These are phyloP conservation scores for Penicillium malachiteum DNA, from an alignment of 495 filamentous ascomycete genomes.

Conservation along the genomic window DNA sequence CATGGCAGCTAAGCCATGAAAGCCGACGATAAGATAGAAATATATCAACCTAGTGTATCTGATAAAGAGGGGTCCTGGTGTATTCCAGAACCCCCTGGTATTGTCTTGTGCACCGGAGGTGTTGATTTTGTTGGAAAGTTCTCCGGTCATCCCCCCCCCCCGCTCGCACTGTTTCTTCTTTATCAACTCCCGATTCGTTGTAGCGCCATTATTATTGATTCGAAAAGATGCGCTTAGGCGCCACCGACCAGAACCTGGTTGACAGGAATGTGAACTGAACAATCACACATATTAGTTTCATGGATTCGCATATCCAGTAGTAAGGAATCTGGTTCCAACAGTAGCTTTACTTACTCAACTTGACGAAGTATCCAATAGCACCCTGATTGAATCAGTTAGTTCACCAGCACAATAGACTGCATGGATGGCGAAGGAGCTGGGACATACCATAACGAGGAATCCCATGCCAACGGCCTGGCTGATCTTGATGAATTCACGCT, in stretches of 20 bases:
- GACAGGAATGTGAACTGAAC: conserved; percentile 72
- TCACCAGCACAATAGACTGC: neutral
- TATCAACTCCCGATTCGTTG: neutral
- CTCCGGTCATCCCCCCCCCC: neutral
- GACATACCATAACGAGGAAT: conserved; percentile 77
- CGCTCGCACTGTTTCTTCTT: neutral
- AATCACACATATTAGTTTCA: neutral
- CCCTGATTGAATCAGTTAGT: conserved; percentile 22
- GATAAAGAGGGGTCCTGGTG: neutral
- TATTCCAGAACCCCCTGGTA: conserved; percentile 1
- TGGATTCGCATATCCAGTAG: neutral
- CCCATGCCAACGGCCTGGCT: conserved; percentile 93
- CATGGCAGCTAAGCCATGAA: conserved; percentile 7
- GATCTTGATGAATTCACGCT: conserved; percentile 90
- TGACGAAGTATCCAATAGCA: conserved; percentile 85
- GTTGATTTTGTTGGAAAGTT: neutral
- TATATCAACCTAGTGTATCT: neutral
- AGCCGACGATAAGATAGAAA: conserved; percentile 14
- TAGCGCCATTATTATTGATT: neutral
- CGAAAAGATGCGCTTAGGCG: conserved; percentile 42
- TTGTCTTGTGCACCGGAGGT: conserved; percentile 1
- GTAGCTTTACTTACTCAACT: conserved; percentile 67
- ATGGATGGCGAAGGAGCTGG: neutral
- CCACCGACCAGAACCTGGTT: conserved; percentile 80
- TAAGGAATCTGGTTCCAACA: neutral